Conservation (phyloP, 176 grass and related monocot genomes). For the Carex parvula region DNA sequence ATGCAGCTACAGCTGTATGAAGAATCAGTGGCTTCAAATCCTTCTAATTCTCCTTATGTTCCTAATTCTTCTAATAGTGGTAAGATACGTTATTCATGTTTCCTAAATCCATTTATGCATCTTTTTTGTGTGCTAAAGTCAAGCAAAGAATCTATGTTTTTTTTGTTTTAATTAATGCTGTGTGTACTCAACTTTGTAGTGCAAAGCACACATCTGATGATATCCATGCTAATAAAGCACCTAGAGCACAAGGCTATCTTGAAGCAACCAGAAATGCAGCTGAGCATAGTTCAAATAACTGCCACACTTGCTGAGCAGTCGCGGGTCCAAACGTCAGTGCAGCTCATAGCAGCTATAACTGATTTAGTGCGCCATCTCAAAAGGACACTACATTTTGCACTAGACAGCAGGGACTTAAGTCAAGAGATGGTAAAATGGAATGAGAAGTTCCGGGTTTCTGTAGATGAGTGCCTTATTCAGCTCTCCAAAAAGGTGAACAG, state of each 20-base stretch:
- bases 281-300: slow-evolving; percentile 80
- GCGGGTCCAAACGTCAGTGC: slow-evolving; percentile 59
- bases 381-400: slow-evolving; percentile 79
- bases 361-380: slow-evolving; percentile 97
- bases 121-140: slow-evolving; percentile 21
- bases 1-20: slow-evolving; percentile 82
- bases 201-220: slow-evolving; percentile 78
- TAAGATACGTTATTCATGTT: neutral
- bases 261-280: slow-evolving; percentile 90
- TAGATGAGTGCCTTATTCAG: slow-evolving; percentile 87
- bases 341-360: slow-evolving; percentile 87
- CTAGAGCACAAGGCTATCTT: slow-evolving; percentile 81
- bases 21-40: slow-evolving; percentile 55
- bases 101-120: neutral
- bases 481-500: slow-evolving; percentile 81
- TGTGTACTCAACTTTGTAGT: slow-evolving; percentile 39
- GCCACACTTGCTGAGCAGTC: slow-evolving; percentile 77
- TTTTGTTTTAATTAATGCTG: neutral
- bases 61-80: slow-evolving; percentile 15
- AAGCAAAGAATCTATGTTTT: neutral
- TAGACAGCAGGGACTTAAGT: slow-evolving; percentile 52
- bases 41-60: slow-evolving; percentile 11
- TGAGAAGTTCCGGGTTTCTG: slow-evolving; percentile 54
- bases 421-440: slow-evolving; percentile 72
- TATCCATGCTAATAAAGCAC: slow-evolving; percentile 93